Evolutionary conservation across 2,329 filamentous ascomycete genomes (phyloP).

Genomic region (Trichoderma sp.): DNA sequence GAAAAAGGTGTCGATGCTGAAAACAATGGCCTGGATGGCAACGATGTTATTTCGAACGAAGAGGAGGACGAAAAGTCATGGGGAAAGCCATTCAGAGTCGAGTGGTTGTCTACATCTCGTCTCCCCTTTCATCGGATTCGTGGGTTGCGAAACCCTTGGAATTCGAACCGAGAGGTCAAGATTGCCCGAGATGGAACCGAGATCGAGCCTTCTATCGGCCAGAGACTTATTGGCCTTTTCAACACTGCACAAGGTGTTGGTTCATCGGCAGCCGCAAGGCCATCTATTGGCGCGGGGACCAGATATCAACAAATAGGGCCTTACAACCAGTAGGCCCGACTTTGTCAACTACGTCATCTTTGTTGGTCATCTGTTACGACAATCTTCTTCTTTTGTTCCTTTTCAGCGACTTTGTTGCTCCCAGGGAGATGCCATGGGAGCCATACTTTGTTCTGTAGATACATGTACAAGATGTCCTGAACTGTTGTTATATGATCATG

Average conservation of each 20-base stretch:
- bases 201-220: slow-evolving; percentile 79
- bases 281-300: slow-evolving; percentile 40
- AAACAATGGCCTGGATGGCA: slow-evolving; percentile 42
- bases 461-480: background rate
- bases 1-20: slow-evolving; percentile 50
- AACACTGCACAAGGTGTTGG: slow-evolving; percentile 54
- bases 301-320: slow-evolving; percentile 42
- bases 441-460: slow-evolving; percentile 5
- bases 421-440: background rate
- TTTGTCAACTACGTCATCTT: background rate
- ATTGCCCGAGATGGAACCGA: slow-evolving; percentile 95
- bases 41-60: slow-evolving; percentile 40
- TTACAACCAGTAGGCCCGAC: slow-evolving; percentile 35
- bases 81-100: slow-evolving; percentile 88
- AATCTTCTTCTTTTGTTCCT: background rate
- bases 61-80: slow-evolving; percentile 65
- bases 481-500: background rate
- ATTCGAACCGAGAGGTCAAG: slow-evolving; percentile 92
- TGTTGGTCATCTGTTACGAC: background rate
- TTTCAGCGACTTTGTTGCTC: background rate
- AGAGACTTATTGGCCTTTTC: slow-evolving; percentile 77
- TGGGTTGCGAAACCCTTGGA: slow-evolving; percentile 89
- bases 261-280: slow-evolving; percentile 35
- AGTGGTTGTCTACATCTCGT: slow-evolving; percentile 82
- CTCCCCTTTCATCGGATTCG: slow-evolving; percentile 88